Evolutionary conservation across 139 green algal species (phyloP), one percentile per base, ranked within the genome.

Genomic region (Chlorella ohadii): DNA sequence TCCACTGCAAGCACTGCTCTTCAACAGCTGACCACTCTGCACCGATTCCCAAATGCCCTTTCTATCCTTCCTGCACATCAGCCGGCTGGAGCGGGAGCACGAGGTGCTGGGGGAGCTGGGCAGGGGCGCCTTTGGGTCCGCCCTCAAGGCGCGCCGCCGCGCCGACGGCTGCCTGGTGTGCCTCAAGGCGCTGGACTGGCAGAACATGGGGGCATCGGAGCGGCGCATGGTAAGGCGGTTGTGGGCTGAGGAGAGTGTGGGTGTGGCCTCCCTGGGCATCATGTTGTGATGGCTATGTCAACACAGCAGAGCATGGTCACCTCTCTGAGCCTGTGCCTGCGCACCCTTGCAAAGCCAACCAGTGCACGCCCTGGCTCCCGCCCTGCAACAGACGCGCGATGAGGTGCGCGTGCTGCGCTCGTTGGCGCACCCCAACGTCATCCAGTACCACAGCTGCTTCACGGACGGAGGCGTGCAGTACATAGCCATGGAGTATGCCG

Each of bases 401-500:
- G 82, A 87, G 47, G 82, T 82, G 56, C 47, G 33, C 1, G 87
- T 92, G 63, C 84, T 94, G 51, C 77, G 75, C 28, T 73, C 85
- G 66, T 55, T 94, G 78, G 80, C 86, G 73, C 91, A 94, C 79
- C 90, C 88, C 27, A 92, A 93, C 85, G 87, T 93, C 55, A 86
- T 94, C 27, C 78, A 84, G 64, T 96, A 96, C 82, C 88, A 91
- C 41, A 90, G 92, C 65, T 93, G 86, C 87, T 95, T 90, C 67
- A 44, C 73, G 25, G 85, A 92, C 22, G 83, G 87, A 31, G 51
- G 47, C 25, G 72, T 75, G 34, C 84, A 86, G 85, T 86, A 92
- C 82, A 95, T 96, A 39, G 87, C 94, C 25, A 96, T 94, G 92
- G 93, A 96, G 88, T 90, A 90, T 72, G 93, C 88, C 80, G 87